Percentiles rank a stretch among this genome's conserved stretches.
Evolutionary conservation across 331 rosid species (phyloP).

Genomic region (Prunus yedoensis): DNA sequence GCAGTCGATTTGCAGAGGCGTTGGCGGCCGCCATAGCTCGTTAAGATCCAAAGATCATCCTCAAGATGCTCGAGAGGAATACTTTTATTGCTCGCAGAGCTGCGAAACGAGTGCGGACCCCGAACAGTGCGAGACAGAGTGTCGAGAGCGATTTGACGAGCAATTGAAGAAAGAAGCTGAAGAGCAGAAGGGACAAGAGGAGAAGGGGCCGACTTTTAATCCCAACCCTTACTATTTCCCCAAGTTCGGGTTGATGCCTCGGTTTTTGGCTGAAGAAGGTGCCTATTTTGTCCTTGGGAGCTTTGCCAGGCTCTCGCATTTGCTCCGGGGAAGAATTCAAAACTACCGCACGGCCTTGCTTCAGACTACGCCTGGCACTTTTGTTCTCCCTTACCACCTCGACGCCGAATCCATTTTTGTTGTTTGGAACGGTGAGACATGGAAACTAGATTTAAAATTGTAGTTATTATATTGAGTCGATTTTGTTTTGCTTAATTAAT

Average conservation of each 20-base stretch:
- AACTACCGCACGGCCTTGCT: conserved; percentile 33
- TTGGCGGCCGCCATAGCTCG: not conserved
- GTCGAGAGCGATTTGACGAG: not conserved
- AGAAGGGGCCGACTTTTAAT: not conserved
- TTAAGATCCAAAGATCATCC: not conserved
- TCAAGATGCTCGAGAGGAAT: not conserved
- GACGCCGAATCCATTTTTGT: conserved; percentile 50
- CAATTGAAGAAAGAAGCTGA: not conserved
- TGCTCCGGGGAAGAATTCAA: conserved; percentile 31
- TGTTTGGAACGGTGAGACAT: conserved; percentile 31
- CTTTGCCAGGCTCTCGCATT: conserved; percentile 23
- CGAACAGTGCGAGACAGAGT: not conserved
- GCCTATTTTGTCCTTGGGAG: conserved; percentile 28
- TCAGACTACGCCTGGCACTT: conserved; percentile 45
- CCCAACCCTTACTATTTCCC: conserved; percentile 49
- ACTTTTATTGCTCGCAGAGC: conserved; percentile 1
- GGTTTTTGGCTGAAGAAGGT: conserved; percentile 35
- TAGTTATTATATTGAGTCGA: too few relatives aligned
- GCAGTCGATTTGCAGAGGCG: not conserved
- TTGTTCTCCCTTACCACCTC: conserved; percentile 49
- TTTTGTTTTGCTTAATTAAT: not conserved
- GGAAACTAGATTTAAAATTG: too few relatives aligned
- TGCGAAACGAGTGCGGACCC: not conserved
- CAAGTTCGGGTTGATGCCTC: conserved; percentile 11
- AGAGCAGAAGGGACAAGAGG: not conserved